Evolutionary conservation across 2,329 filamentous ascomycete genomes (phyloP), one percentile per base, ranked within the genome.

Genomic region (Rutstroemia sp.): DNA sequence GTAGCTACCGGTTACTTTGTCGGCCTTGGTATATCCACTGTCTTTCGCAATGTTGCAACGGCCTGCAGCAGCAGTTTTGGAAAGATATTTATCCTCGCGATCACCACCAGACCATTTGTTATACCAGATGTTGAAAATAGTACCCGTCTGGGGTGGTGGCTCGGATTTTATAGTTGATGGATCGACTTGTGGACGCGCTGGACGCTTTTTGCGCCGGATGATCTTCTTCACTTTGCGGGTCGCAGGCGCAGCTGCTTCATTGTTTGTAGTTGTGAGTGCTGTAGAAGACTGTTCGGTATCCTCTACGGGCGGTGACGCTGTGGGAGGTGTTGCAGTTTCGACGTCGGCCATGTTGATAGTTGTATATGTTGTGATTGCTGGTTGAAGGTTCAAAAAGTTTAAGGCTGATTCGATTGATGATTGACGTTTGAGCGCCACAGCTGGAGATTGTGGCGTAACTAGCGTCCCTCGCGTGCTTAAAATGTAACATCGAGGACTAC

Each of bases 101-200:
- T 99, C 94, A 67, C 94, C 94, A 63, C 94, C 94, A 0, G 86
- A 88, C 92, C 92, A 97, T 73, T 96, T 97, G 76, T 96, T 96
- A 75, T 96, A 96, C 92, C 92, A 96, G 68, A 95, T 95, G 73
- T 99, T 99, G 79, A 94, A 99, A 57, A 92, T 90, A 0, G 89
- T 95, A 53, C 94, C 94, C 0, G 92, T 97, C 67, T 97, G 92
- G 1, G 89, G 88, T 16, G 92, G 90, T 4, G 89, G 87, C 65
- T 96, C 90, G 37, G 86, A 86, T 65, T 87, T 89, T 73, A 95
- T 81, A 45, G 86, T 86, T 42, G 87, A 84, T 1, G 91, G 84
- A 68, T 99, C 94, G 67, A 96, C 86, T 74, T 99, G 94, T 0
- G 88, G 87, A 58, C 92, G 84, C 48, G 94, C 94, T 34, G 94